Evolutionary conservation across 139 green algal genomes (phyloP), one percentile per base, ranked within the genome.

Genomic region (Coccomyxa sp.): DNA sequence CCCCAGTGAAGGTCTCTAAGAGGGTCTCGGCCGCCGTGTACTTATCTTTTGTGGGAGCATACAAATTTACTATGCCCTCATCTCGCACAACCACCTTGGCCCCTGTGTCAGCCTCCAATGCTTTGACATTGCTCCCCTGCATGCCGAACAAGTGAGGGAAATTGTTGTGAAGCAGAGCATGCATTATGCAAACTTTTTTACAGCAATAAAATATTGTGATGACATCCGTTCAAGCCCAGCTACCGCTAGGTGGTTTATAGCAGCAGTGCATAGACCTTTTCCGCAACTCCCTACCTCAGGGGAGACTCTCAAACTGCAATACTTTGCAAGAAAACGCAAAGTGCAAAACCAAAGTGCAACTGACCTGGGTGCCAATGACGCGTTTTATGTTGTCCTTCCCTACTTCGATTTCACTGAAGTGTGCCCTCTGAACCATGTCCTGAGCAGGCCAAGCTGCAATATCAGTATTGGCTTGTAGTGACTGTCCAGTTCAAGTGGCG

Each of bases 61-160:
- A 94, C 38, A 94, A 79, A 76, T 75, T 59, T 25, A 93, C 82
- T 0, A 57, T 23, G 12, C 88, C 91, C 58, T 28, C 71, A 77
- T 94, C 81, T 14, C 82, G 45, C 0, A 93, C 66, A 12, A 80
- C 60, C n/a, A 91, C n/a, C 13, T 79, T 38, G 0, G 81, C 88
- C 0, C 85, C 87, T 15, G 45, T 89, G 45, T 63, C 25, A 28
- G 79, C 83, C 67, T 93, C 84, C 25, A 95, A 83, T 28, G 81
- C 81, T n/a, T 82, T 77, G 25, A 95, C 86, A 31, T 74, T 84
- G 21, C 59, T 38, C 13, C 92, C 38, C 38, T 51, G 38, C 38
- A 51, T 51, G 38, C 38, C 3, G 38, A 51, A 51, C 38, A 51
- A 51, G 3, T 51, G 3, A 51, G 38, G 38, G 38, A 51, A 51